phyloP scores from a whole-genome alignment of 306 rosid genomes.

The Hippophae gyantsensis region DNA sequence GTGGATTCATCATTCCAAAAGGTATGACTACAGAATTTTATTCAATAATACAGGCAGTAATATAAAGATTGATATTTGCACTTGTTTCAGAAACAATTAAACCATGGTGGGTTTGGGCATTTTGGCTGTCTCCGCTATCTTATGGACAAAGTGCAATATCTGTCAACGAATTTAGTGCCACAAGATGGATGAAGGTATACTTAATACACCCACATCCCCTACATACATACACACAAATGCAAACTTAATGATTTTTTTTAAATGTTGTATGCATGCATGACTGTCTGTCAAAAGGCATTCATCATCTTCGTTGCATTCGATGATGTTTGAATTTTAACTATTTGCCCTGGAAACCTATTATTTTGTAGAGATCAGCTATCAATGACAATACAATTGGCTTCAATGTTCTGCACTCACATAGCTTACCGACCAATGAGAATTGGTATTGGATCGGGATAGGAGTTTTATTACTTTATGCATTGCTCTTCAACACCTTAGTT shows the following conservation, averaged over 20 bases:
- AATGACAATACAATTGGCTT: constrained; percentile 43
- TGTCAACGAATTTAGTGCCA: constrained; percentile 73
- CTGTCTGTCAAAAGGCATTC: too few species aligned
- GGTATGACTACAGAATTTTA: constrained; percentile 28
- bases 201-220: background rate
- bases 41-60: background rate
- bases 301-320: too few species aligned
- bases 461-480: constrained; percentile 30
- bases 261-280: too few species aligned
- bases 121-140: constrained; percentile 78
- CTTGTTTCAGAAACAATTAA: constrained; percentile 50
- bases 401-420: constrained; percentile 40
- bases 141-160: constrained; percentile 70
- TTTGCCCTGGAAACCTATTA: constrained; percentile 6
- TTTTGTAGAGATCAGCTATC: constrained; percentile 45
- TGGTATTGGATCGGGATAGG: constrained; percentile 79
- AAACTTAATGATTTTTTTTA: too few species aligned
- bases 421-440: constrained; percentile 43
- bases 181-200: constrained; percentile 75
- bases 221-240: too few species aligned
- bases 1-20: constrained; percentile 84
- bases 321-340: constrained; percentile 1
- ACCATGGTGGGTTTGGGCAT: constrained; percentile 88
- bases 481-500: constrained; percentile 51
- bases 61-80: constrained; percentile 9